Conservation (phyloP, 352 stramenopile species). For the Globisporangium abappressorium region DNA sequence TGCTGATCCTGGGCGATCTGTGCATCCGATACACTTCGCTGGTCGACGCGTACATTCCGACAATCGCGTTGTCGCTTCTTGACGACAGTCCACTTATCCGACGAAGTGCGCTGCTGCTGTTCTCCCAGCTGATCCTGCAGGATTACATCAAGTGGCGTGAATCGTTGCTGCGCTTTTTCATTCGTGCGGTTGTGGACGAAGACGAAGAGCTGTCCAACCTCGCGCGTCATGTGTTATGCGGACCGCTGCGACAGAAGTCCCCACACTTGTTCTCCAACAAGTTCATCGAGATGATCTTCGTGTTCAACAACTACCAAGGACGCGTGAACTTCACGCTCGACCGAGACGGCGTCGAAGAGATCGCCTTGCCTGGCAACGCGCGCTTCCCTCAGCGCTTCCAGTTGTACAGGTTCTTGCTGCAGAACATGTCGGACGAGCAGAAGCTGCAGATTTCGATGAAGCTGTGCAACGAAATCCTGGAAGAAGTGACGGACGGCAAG, state of each 20-base stretch:
- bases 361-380: conserved; percentile 51
- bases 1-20: conserved; percentile 95
- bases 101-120: conserved; percentile 93
- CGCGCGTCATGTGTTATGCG: conserved; percentile 91
- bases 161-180: conserved; percentile 93
- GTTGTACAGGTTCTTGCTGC: conserved; percentile 94
- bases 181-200: conserved; percentile 93
- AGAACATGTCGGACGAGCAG: conserved; percentile 95
- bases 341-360: conserved; percentile 57
- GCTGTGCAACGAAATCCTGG: conserved; percentile 92
- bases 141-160: conserved; percentile 99
- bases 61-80: conserved; percentile 93
- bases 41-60: conserved; percentile 94
- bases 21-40: conserved; percentile 96
- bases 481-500: conserved; percentile 85
- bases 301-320: conserved; percentile 89
- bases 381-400: conserved; percentile 71
- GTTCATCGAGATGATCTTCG: conserved; percentile 97
- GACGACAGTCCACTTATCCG: conserved; percentile 87
- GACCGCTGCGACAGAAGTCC: conserved; percentile 89
- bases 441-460: conserved; percentile 95
- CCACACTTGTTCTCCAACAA: conserved; percentile 95
- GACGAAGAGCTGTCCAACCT: conserved; percentile 91
- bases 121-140: conserved; percentile 95
- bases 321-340: conserved; percentile 68